Evolutionary conservation across 78 protist genomes (phyloP).

Genomic region (Pelomyxa schiedti): DNA sequence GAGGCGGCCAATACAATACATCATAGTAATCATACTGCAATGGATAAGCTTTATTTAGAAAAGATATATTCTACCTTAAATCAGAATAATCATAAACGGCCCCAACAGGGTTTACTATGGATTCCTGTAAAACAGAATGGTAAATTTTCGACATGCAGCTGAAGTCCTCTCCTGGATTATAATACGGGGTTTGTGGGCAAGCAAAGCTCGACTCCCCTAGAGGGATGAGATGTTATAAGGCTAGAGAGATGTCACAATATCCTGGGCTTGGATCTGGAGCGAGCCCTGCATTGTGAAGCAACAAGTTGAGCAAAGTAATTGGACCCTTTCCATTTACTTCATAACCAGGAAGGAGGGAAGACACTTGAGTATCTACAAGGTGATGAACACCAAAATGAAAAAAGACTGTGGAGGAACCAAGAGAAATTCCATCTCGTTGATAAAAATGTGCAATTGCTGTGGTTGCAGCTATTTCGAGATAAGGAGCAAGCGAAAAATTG

Average conservation of each 20-base stretch:
- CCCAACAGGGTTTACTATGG: constrained; percentile 47
- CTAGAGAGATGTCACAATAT: constrained; percentile 40
- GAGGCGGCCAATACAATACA: constrained; percentile 55
- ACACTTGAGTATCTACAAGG: not conserved
- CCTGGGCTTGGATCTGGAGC: constrained; percentile 60
- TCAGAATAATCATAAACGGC: constrained; percentile 48
- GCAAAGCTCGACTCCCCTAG: constrained; percentile 46
- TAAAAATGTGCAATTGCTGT: constrained; percentile 43
- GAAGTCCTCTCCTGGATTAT: constrained; percentile 37
- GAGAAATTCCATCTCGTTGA: constrained; percentile 38
- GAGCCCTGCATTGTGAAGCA: constrained; percentile 61
- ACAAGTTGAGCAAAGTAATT: constrained; percentile 41
- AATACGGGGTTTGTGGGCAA: constrained; percentile 40
- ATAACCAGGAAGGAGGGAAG: constrained; percentile 25
- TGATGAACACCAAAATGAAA: too few species aligned
- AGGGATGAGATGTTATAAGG: not conserved
- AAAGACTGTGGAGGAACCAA: constrained; percentile 12
- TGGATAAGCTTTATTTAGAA: constrained; percentile 5
- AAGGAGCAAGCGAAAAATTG: too few species aligned
- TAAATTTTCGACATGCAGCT: constrained; percentile 48
- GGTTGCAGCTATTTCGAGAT: too few species aligned
- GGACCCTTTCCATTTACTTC: constrained; percentile 49
- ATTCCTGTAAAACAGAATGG: constrained; percentile 27
- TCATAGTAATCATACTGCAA: constrained; percentile 59
- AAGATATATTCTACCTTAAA: constrained; percentile 14